phyloP scores from a whole-genome alignment of 371 early-diverging fungal species.

The Apophysomyces elegans region DNA sequence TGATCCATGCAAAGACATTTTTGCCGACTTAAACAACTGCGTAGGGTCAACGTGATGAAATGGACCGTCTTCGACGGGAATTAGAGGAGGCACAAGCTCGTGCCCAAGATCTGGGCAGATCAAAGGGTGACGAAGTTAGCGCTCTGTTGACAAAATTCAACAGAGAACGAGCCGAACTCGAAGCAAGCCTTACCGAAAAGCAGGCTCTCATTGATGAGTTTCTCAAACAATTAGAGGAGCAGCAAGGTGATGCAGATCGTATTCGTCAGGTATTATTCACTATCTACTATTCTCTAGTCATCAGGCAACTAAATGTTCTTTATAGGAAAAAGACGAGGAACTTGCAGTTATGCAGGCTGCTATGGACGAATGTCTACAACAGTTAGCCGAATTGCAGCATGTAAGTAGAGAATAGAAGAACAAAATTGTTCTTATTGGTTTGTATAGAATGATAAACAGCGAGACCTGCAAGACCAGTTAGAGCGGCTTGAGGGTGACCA shows the following conservation, averaged over 20 bases:
- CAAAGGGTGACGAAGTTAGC: constrained; percentile 85
- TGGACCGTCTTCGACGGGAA: constrained; percentile 79
- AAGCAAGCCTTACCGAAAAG: constrained; percentile 59
- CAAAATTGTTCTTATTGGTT: neutral
- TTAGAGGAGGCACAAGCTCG: constrained; percentile 75
- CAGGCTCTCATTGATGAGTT: constrained; percentile 63
- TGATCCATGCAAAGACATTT: neutral
- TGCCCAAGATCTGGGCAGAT: constrained; percentile 76
- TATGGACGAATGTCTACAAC: constrained; percentile 92
- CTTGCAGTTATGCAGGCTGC: constrained; percentile 89
- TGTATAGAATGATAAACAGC: constrained; percentile 49
- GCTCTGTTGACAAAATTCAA: constrained; percentile 78
- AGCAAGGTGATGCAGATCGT: constrained; percentile 72
- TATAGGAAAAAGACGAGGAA: constrained; percentile 84
- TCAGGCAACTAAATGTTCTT: neutral
- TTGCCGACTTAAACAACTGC: neutral
- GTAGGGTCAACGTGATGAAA: constrained; percentile 77
- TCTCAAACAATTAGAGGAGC: constrained; percentile 68
- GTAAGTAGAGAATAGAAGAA: constrained; percentile 25
- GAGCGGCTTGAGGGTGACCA: constrained; percentile 70
- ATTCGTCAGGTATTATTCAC: constrained; percentile 44
- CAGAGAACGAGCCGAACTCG: constrained; percentile 81
- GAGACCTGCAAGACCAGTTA: constrained; percentile 69
- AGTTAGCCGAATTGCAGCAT: constrained; percentile 81
- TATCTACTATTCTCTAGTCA: neutral